These are phyloP conservation scores for Kurtzmaniella quercitrusa DNA, from an alignment of 1,139 yeast genomes.

Conservation along the genomic window DNA sequence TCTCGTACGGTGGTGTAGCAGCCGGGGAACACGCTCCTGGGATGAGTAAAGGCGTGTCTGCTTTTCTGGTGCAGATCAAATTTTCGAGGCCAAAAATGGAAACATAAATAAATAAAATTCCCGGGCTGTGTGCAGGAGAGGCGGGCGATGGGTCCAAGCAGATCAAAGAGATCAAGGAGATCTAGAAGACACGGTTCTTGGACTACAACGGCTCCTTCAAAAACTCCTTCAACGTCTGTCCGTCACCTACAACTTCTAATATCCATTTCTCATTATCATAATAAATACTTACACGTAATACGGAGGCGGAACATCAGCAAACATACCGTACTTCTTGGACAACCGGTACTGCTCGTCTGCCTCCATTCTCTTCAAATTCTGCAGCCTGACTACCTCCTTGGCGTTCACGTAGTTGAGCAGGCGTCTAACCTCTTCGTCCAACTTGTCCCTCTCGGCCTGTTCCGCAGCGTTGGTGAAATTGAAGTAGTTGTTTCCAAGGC, in stretches of 20 bases:
- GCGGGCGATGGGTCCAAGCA: not conserved
- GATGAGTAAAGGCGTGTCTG: not conserved
- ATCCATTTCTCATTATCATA: not conserved
- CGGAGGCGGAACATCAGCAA: conserved; percentile 9
- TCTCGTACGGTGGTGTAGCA: not conserved
- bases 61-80: not conserved
- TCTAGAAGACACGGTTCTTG: no score
- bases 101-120: not conserved
- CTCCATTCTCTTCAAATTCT: conserved; percentile 6
- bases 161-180: no score
- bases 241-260: no score
- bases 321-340: not conserved
- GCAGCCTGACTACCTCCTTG: conserved; percentile 16
- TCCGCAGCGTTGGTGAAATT: conserved; percentile 22
- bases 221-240: no score
- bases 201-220: no score
- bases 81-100: not conserved
- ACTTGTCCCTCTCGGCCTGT: conserved; percentile 10
- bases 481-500: conserved; percentile 34
- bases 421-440: conserved; percentile 17
- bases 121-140: not conserved
- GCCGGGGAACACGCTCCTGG: not conserved
- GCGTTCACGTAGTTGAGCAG: conserved; percentile 25
- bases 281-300: conserved; percentile 9
- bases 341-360: not conserved